These are phyloP conservation scores for Botrytis squamosa DNA, from an alignment of 2,329 filamentous ascomycete species.

Conservation along the genomic window DNA sequence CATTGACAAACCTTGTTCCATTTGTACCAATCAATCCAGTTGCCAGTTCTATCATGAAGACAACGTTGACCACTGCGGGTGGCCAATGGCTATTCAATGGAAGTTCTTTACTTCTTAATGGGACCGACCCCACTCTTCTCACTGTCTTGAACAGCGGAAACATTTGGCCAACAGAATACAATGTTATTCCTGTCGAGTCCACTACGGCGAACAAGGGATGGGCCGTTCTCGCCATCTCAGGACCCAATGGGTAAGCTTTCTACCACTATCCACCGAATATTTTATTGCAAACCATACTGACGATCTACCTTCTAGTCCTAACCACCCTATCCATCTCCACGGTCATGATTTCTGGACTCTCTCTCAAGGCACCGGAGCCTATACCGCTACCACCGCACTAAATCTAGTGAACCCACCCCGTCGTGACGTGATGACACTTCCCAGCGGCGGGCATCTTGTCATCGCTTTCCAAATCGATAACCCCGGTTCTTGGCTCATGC, in stretches of 20 bases:
- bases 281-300: not conserved
- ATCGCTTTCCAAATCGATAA: constrained; percentile 39
- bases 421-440: constrained; percentile 52
- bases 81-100: constrained; percentile 51
- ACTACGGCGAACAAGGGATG: constrained; percentile 39
- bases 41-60: constrained; percentile 22
- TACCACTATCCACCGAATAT: constrained; percentile 36
- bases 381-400: constrained; percentile 34
- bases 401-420: constrained; percentile 50
- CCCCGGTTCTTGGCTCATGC: constrained; percentile 38
- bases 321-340: constrained; percentile 47
- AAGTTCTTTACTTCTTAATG: constrained; percentile 48
- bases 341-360: constrained; percentile 52
- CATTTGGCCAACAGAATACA: constrained; percentile 36
- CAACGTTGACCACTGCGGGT: constrained; percentile 33
- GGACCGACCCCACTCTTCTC: constrained; percentile 47
- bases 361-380: constrained; percentile 45
- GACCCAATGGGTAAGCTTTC: constrained; percentile 25
- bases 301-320: constrained; percentile 19
- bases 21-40: constrained; percentile 31
- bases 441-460: constrained; percentile 35
- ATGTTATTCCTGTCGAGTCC: constrained; percentile 39
- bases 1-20: constrained; percentile 35
- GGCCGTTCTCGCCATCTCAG: constrained; percentile 34
- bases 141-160: constrained; percentile 37